Evolutionary conservation across 108 stramenopile genomes (phyloP).

Genomic region (Skeletonema potamos): DNA sequence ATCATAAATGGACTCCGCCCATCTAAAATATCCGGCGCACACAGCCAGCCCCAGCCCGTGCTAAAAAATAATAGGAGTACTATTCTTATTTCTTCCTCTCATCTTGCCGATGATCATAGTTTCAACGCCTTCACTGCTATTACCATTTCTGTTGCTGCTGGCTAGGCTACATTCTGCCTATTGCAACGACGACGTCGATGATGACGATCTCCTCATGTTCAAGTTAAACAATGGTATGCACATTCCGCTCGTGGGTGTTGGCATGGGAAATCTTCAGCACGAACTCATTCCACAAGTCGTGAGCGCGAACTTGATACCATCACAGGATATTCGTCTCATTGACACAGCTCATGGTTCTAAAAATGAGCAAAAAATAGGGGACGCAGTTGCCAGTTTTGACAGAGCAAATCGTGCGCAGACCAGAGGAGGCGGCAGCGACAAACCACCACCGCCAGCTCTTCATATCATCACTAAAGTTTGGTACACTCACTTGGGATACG

Average conservation of each 20-base stretch:
- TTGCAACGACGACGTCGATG: background rate
- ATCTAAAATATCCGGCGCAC: no score
- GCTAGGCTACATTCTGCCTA: background rate
- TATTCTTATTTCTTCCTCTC: no score
- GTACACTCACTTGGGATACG: conserved; percentile 91
- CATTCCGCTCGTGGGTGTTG: conserved; percentile 79
- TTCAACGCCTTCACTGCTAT: background rate
- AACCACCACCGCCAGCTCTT: conserved; percentile 42
- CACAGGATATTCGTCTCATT: conserved; percentile 58
- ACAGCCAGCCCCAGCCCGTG: no score
- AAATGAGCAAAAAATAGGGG: conserved; percentile 71
- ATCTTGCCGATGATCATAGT: background rate
- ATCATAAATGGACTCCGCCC: no score
- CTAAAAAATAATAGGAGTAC: no score
- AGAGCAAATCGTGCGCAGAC: background rate
- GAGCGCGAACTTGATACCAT: conserved; percentile 13
- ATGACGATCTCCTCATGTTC: conserved; percentile 26
- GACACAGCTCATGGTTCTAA: conserved; percentile 77
- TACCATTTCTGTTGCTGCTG: background rate
- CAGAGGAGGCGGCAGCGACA: conserved; percentile 6
- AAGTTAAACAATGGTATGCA: conserved; percentile 34
- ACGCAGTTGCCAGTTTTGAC: conserved; percentile 50
- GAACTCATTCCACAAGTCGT: conserved; percentile 47
- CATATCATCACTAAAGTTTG: conserved; percentile 90
- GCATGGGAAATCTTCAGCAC: conserved; percentile 76